These are phyloP conservation scores for Colletotrichum gigasporum DNA, from an alignment of 2,329 filamentous ascomycete genomes.

Conservation along the genomic window DNA sequence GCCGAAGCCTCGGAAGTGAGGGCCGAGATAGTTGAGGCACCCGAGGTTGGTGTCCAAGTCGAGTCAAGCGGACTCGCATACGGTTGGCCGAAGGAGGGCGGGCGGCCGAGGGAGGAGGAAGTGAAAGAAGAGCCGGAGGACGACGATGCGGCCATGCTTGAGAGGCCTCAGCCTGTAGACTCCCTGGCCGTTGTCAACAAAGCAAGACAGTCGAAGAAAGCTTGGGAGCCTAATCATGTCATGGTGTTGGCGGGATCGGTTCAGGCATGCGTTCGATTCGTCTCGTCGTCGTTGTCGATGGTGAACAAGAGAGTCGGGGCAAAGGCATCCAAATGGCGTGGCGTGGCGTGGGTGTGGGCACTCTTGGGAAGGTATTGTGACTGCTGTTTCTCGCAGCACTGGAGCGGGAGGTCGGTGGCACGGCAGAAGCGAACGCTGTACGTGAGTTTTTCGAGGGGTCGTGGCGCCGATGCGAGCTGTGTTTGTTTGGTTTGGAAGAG, in stretches of 20 bases:
- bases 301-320: not conserved
- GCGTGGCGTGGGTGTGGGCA: not conserved
- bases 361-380: not conserved
- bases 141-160: constrained; percentile 51
- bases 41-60: constrained; percentile 56
- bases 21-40: constrained; percentile 54
- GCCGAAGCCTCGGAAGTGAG: constrained; percentile 49
- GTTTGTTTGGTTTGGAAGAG: too few relatives aligned
- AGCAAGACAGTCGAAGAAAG: not conserved
- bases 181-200: constrained; percentile 14
- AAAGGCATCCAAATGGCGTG: constrained; percentile 16
- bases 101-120: constrained; percentile 54
- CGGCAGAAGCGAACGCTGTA: too few relatives aligned
- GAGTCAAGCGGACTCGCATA: constrained; percentile 55
- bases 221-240: constrained; percentile 2
- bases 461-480: too few relatives aligned
- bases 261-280: not conserved
- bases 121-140: constrained; percentile 60
- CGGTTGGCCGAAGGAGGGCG: constrained; percentile 50
- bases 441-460: too few relatives aligned
- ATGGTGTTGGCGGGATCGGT: not conserved
- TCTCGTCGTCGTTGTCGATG: not conserved
- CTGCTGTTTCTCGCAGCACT: not conserved
- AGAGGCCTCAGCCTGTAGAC: not conserved
- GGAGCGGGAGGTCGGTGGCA: not conserved